Evolutionary conservation across 768 basidiomycete species (phyloP).

Genomic region (Scleroderma citrinum): DNA sequence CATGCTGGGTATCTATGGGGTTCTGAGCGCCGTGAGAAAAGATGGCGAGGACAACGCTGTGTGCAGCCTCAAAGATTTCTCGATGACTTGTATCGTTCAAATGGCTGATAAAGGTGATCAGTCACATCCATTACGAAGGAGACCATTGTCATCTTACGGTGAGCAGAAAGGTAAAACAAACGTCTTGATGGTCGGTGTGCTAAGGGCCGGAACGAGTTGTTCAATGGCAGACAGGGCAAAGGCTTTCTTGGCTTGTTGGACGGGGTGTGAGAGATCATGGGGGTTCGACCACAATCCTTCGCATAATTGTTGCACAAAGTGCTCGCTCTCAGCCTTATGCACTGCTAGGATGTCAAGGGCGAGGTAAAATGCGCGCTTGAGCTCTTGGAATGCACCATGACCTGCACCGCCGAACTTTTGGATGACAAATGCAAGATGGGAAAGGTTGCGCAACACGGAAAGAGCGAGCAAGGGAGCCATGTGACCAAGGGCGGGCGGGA

Average conservation of each 20-base stretch:
- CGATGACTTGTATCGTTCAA: constrained; percentile 52
- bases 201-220: constrained; percentile 64
- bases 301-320: constrained; percentile 34
- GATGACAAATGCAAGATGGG: constrained; percentile 69
- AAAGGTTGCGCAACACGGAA: constrained; percentile 50
- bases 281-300: constrained; percentile 22
- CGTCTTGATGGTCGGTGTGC: constrained; percentile 45
- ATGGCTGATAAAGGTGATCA: constrained; percentile 38
- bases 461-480: constrained; percentile 48
- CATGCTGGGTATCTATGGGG: constrained; percentile 8
- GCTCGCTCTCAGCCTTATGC: constrained; percentile 31
- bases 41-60: constrained; percentile 75
- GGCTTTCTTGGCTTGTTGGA: constrained; percentile 38
- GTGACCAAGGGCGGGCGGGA: constrained; percentile 34
- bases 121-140: not conserved
- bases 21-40: constrained; percentile 56
- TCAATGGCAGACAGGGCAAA: constrained; percentile 73
- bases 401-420: constrained; percentile 69
- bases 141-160: constrained; percentile 44
- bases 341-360: constrained; percentile 66
- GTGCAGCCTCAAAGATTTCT: constrained; percentile 82
- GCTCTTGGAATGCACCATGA: constrained; percentile 56
- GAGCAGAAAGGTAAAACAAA: constrained; percentile 56
- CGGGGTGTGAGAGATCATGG: constrained; percentile 18
- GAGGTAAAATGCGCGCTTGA: constrained; percentile 71